These are phyloP conservation scores for Boletus sp. DNA, from an alignment of 768 basidiomycete species.

Conservation along the genomic window DNA sequence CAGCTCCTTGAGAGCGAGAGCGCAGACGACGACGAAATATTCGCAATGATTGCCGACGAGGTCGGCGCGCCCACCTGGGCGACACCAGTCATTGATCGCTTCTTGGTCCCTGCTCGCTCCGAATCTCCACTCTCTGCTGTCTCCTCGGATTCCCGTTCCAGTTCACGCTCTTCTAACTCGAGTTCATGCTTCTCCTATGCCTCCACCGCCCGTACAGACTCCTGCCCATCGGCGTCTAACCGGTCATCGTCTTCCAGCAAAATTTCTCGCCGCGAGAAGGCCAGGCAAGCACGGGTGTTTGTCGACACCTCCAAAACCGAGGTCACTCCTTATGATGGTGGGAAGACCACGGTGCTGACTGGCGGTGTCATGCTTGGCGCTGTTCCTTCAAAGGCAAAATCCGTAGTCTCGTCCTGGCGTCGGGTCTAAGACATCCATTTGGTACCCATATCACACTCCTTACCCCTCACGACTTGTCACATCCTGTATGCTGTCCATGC, in stretches of 20 bases:
- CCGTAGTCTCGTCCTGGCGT: constrained; percentile 52
- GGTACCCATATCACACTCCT: constrained; percentile 22
- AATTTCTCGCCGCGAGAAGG: constrained; percentile 67
- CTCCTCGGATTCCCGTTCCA: constrained; percentile 52
- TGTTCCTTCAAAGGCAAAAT: constrained; percentile 35
- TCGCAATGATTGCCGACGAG: constrained; percentile 72
- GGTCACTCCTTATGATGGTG: constrained; percentile 83
- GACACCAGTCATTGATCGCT: constrained; percentile 60
- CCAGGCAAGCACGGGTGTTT: constrained; percentile 67
- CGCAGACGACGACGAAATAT: constrained; percentile 71
- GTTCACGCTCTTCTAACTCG: constrained; percentile 67
- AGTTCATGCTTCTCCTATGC: constrained; percentile 72
- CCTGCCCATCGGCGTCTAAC: constrained; percentile 40
- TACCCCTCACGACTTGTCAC: constrained; percentile 18
- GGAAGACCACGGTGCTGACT: constrained; percentile 84
- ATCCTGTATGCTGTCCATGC: constrained; percentile 25
- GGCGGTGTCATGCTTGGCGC: constrained; percentile 86
- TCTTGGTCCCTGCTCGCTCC: constrained; percentile 51
- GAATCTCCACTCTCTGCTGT: constrained; percentile 57
- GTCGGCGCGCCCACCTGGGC: constrained; percentile 67
- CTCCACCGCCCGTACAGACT: constrained; percentile 54
- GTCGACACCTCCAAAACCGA: constrained; percentile 74
- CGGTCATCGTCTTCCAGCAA: constrained; percentile 46
- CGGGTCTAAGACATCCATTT: constrained; percentile 40
- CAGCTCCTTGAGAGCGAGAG: constrained; percentile 69